phyloP scores from a whole-genome alignment of 2,329 filamentous ascomycete genomes.

The Cadophora sp. region DNA sequence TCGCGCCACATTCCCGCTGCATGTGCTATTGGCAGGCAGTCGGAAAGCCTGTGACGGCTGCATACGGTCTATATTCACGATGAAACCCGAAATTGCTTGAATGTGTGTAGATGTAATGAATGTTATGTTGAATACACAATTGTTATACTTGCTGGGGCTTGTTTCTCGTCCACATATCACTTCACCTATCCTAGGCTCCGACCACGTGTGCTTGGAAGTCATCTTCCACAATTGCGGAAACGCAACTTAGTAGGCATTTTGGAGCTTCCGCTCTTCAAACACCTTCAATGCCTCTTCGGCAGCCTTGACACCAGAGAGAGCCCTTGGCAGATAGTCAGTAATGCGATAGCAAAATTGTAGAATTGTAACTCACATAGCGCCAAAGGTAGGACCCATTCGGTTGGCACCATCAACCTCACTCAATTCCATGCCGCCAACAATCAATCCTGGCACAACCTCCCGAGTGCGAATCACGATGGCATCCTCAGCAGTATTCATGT shows the following conservation, averaged over 20 bases:
- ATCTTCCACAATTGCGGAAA: neutral
- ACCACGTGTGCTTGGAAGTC: neutral
- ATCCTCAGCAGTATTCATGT: constrained; percentile 92
- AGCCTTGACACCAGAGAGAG: constrained; percentile 84
- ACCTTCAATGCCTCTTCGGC: constrained; percentile 84
- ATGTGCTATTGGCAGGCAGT: too few relatives aligned
- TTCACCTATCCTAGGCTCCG: neutral
- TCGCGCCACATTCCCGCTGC: too few relatives aligned
- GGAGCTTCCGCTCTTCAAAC: constrained; percentile 77
- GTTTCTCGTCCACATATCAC: too few relatives aligned
- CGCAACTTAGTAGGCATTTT: constrained; percentile 62
- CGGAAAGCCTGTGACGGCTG: too few relatives aligned
- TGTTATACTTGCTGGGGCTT: too few relatives aligned
- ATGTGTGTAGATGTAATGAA: too few relatives aligned
- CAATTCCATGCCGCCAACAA: constrained; percentile 95
- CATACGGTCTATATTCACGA: too few relatives aligned
- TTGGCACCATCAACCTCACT: constrained; percentile 91
- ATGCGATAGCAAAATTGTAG: too few relatives aligned
- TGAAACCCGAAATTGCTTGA: too few relatives aligned
- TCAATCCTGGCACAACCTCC: constrained; percentile 85
- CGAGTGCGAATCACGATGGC: constrained; percentile 92
- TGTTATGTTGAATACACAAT: too few relatives aligned
- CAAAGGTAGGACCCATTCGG: constrained; percentile 69
- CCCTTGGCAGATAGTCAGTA: constrained; percentile 51
- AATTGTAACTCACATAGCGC: constrained; percentile 34